A percentile compares a stretch with the other conserved stretches of the same genome.
phyloP scores from a whole-genome alignment of 2,329 filamentous ascomycete genomes.

The Cladosporium sp. region DNA sequence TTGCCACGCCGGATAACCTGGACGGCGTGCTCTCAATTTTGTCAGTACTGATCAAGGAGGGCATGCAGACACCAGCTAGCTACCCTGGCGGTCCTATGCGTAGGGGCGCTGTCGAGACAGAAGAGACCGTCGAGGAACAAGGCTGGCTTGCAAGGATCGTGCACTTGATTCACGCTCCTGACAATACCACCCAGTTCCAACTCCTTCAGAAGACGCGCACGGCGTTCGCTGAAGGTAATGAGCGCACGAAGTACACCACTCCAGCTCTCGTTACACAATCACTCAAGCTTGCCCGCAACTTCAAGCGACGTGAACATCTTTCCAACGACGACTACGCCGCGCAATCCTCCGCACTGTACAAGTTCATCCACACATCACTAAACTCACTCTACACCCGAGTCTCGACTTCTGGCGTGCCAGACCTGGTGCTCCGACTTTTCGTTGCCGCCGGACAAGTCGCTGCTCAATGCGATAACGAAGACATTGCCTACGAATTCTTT shows the following conservation, averaged over 20 bases:
- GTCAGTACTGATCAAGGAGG: slow-evolving; percentile 90
- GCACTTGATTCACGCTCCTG: slow-evolving; percentile 76
- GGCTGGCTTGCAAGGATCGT: slow-evolving; percentile 93
- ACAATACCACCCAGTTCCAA: slow-evolving; percentile 89
- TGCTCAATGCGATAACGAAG: slow-evolving; percentile 87
- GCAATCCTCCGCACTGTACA: slow-evolving; percentile 80
- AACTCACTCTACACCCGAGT: slow-evolving; percentile 87
- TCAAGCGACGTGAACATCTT: slow-evolving; percentile 88
- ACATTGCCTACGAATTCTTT: slow-evolving; percentile 97
- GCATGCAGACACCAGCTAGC: slow-evolving; percentile 74
- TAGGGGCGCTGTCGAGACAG: slow-evolving; percentile 78
- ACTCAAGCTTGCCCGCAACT: slow-evolving; percentile 82
- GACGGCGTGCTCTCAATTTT: slow-evolving; percentile 87
- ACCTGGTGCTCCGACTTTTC: slow-evolving; percentile 86
- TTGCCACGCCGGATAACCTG: slow-evolving; percentile 74
- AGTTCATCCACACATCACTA: slow-evolving; percentile 88
- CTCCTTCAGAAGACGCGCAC: slow-evolving; percentile 85
- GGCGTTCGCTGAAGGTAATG: slow-evolving; percentile 86
- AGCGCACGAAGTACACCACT: slow-evolving; percentile 93
- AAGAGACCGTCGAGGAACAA: slow-evolving; percentile 97
- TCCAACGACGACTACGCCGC: slow-evolving; percentile 72
- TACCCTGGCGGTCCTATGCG: slow-evolving; percentile 78
- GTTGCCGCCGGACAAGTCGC: slow-evolving; percentile 90
- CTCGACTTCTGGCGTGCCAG: slow-evolving; percentile 68
- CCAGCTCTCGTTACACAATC: slow-evolving; percentile 87